Conservation (phyloP, 805 yeast species). For the Nakazawaea sp. region DNA sequence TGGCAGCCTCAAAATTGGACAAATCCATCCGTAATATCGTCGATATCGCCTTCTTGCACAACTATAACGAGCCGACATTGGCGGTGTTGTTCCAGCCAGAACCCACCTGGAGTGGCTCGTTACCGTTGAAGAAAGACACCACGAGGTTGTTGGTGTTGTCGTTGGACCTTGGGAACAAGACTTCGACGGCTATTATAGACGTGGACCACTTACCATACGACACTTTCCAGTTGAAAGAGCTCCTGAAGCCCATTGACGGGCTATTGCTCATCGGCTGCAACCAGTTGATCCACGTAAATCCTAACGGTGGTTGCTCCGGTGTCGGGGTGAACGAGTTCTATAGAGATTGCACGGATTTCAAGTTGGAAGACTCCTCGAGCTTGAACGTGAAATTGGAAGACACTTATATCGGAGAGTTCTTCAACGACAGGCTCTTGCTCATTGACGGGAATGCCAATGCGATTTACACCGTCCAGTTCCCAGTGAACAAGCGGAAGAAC, state of each 20-base stretch:
- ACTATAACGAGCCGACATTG: slow-evolving; percentile 78
- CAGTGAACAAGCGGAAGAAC: slow-evolving; percentile 8
- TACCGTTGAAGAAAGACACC: slow-evolving; percentile 56
- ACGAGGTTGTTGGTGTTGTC: slow-evolving; percentile 57
- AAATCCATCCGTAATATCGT: slow-evolving; percentile 52
- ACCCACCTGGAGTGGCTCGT: slow-evolving; percentile 74
- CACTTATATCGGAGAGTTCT: slow-evolving; percentile 29
- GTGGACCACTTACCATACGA: slow-evolving; percentile 70
- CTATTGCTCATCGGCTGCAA: slow-evolving; percentile 65
- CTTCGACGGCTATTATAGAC: slow-evolving; percentile 63
- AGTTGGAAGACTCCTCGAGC: slow-evolving; percentile 36
- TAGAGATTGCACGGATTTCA: slow-evolving; percentile 29
- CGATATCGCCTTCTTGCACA: slow-evolving; percentile 64
- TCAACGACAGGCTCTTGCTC: slow-evolving; percentile 2
- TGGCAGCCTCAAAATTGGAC: slow-evolving; percentile 52
- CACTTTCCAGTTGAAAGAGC: slow-evolving; percentile 53
- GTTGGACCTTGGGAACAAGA: slow-evolving; percentile 49
- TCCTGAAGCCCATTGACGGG: slow-evolving; percentile 65
- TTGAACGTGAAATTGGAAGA: slow-evolving; percentile 52
- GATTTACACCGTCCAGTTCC: slow-evolving; percentile 1
- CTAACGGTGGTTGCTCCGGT: slow-evolving; percentile 62
- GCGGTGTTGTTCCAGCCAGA: slow-evolving; percentile 55
- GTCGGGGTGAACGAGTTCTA: slow-evolving; percentile 56
- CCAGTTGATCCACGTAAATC: slow-evolving; percentile 71
- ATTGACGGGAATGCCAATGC: slow-evolving; percentile 2